Evolutionary conservation across 2,329 filamentous ascomycete species (phyloP).

Genomic region (Exophiala xenobiotica): DNA sequence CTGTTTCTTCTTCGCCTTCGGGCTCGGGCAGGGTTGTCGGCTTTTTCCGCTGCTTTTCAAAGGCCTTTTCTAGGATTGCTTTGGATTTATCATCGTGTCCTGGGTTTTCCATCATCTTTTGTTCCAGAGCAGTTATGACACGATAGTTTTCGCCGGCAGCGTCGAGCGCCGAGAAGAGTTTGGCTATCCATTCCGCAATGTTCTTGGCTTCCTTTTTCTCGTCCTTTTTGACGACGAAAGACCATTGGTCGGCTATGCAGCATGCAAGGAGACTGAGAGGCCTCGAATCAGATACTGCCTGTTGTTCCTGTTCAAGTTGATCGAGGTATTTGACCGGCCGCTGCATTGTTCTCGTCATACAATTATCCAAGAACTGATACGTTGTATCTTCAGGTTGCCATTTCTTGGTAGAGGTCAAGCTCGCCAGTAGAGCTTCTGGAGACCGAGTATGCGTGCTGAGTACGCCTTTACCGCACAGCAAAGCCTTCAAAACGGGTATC

Average conservation of each 20-base stretch:
- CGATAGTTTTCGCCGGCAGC: constrained; percentile 52
- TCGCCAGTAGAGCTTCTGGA: constrained; percentile 41
- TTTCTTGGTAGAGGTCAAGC: constrained; percentile 38
- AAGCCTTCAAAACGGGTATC: constrained; percentile 5
- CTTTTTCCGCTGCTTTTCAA: constrained; percentile 36
- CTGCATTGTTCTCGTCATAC: constrained; percentile 69
- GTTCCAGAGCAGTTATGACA: constrained; percentile 48
- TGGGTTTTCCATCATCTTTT: constrained; percentile 42
- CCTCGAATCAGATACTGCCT: constrained; percentile 31
- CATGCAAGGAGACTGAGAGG: constrained; percentile 60
- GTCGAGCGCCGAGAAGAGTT: constrained; percentile 56
- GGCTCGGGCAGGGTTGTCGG: constrained; percentile 3
- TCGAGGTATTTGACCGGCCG: constrained; percentile 79
- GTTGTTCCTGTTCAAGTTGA: constrained; percentile 41
- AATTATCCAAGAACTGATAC: constrained; percentile 79
- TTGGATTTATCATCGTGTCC: constrained; percentile 40
- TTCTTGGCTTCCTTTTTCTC: constrained; percentile 46
- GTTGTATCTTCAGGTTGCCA: constrained; percentile 43
- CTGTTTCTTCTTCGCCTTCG: constrained; percentile 2
- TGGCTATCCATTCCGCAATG: constrained; percentile 59
- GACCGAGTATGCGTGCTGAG: constrained; percentile 35
- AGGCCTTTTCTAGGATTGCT: constrained; percentile 38
- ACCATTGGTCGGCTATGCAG: constrained; percentile 73
- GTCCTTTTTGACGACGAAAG: constrained; percentile 60
- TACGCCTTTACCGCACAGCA: constrained; percentile 34